These are phyloP conservation scores for Auriscalpium orientale DNA, from an alignment of 768 basidiomycete species.

Conservation along the genomic window DNA sequence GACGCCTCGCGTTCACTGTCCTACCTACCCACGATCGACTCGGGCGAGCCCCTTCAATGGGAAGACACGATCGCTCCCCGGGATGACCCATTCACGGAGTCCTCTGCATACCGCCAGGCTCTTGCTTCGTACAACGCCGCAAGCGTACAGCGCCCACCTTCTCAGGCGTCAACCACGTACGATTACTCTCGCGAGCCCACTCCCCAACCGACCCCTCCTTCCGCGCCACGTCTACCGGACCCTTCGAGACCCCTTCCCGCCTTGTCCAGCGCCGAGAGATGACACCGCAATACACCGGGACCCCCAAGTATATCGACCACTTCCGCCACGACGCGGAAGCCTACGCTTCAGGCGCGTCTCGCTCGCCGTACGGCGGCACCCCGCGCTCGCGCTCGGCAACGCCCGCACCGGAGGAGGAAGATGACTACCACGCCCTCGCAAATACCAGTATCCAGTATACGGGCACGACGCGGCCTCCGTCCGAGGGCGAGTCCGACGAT, in stretches of 20 bases:
- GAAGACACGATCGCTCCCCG: slow-evolving; percentile 5
- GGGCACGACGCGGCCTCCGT: slow-evolving; percentile 15
- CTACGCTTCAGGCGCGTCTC: slow-evolving; percentile 55
- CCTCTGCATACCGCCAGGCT: neutral
- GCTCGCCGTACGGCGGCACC: slow-evolving; percentile 38
- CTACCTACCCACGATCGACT: slow-evolving; percentile 24
- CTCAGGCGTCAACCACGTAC: slow-evolving; percentile 3
- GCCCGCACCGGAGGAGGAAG: slow-evolving; percentile 57
- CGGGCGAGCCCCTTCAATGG: slow-evolving; percentile 24
- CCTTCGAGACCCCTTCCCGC: slow-evolving; percentile 7
- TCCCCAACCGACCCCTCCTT: slow-evolving; percentile 1
- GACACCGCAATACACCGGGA: slow-evolving; percentile 14
- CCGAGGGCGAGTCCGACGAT: slow-evolving; percentile 21
- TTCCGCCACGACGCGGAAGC: slow-evolving; percentile 62
- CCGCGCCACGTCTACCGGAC: neutral
- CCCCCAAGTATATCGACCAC: slow-evolving; percentile 40
- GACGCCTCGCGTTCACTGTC: neutral
- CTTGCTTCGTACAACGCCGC: slow-evolving; percentile 1
- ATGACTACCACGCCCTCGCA: slow-evolving; percentile 56
- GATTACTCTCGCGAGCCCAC: slow-evolving; percentile 6
- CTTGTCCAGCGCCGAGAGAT: slow-evolving; percentile 5
- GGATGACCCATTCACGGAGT: slow-evolving; percentile 25
- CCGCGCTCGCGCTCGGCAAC: slow-evolving; percentile 73
- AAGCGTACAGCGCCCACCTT: slow-evolving; percentile 4
- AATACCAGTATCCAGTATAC: slow-evolving; percentile 52